Evolutionary conservation across 192 early-diverging fungal genomes (phyloP), one percentile per base, ranked within the genome.

Genomic region (Backusella australiensis): DNA sequence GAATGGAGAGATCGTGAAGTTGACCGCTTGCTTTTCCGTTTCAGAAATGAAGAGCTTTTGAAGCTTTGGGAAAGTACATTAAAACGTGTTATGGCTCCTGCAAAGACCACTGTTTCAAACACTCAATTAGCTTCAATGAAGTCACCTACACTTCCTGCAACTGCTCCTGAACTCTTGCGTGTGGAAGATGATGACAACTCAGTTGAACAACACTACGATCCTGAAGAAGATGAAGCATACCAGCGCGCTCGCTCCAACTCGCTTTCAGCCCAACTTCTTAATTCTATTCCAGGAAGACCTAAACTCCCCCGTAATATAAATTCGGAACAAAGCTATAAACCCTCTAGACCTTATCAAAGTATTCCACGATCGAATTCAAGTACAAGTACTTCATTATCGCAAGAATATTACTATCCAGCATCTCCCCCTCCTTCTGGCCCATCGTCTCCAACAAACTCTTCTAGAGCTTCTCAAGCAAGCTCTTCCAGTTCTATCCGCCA

Each of bases 31-130:
- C 90, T 89, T 71, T 82, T 99, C n/a, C 92, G 92, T 63, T 96
- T 95, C 81, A 83, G 95, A 19, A 94, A 96, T 74, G 91, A 92
- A 78, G 98, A 99, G 77, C 96, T 97, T 80, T 89, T 96, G n/a
- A 90, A 89, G 73, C 87, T 93, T 75, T 99, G 98, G 98, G 89
- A 93, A 77, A 73, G 76, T 41, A 91, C 95, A 3, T 80, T 99
- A 35, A 88, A 95, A 52, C 88, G 90, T 73, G 83, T 92, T 19
- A 69, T 70, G 29, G 46, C 46, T 17, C 17, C 76, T n/a, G n/a
- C 29, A 44, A 68, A 46, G 1, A 75, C 82, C 5, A 79, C 76
- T 70, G 84, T 85, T 4, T 81, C 82, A 5, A 85, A 83, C 68
- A 83, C 84, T 17, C 81, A 83, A 34, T 67, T 85, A 8, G 69